Evolutionary conservation across 2,329 filamentous ascomycete genomes (phyloP), one percentile per base, ranked within the genome.

Genomic region (Trichothecium roseum): DNA sequence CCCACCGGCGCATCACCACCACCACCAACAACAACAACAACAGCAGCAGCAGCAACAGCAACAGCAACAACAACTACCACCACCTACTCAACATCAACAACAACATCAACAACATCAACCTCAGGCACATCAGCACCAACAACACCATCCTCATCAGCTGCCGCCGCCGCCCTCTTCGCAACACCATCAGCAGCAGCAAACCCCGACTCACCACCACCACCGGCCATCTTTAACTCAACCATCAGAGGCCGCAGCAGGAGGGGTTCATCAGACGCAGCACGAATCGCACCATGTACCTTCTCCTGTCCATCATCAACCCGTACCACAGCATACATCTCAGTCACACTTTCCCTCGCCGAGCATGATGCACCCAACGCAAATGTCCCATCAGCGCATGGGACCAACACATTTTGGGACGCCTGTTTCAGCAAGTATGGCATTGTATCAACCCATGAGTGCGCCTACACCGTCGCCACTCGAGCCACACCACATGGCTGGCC

Each of bases 361-460:
- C 20, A 58, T 78, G 43, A 67, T 75, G 56, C 72, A 73, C 45
- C 64, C 69, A 29, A 61, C 61, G 34, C 71, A 72, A 45, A 64
- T 78, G 58, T 60, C 66, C 40, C 50, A 65, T 61, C 49, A 59
- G 35, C 68, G 73, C 43, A 62, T 72, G 40, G 68, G 62, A 31
- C 67, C 69, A 42, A 54, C 66, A 27, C 69, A 74, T 45, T 78
- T 71, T 49, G 70, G 66, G 14, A 50, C 56, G 5, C 58, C 62
- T 15, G 62, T 63, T 2, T 63, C 67, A 22, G 63, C 72, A 9
- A 61, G 72, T 31, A 55, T 66, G 13, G 66, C 71, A 13, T 51
- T 75, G 38, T 75, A 74, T 43, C 64, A 69, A 31, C 57, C 68
- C 38, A 59, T 71, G 37, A 49, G 57, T 44, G 64, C 67, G 6